A percentile compares a stretch with the other conserved stretches of the same genome.
These are phyloP conservation scores for Fusarium virguliforme DNA, from an alignment of 2,329 filamentous ascomycete genomes.

Conservation along the genomic window DNA sequence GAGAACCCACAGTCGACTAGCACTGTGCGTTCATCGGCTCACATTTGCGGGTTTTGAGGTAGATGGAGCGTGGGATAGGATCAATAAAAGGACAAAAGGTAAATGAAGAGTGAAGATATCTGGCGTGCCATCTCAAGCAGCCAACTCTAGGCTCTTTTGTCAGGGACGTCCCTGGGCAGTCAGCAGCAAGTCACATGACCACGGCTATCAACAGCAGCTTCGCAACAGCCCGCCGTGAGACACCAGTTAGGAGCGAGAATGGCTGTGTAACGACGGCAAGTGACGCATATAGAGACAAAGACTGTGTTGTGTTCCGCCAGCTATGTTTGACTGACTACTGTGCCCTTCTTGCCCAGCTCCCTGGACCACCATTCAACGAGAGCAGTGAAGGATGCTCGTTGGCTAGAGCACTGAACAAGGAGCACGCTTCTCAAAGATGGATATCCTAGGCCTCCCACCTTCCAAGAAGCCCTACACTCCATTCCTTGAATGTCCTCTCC, in stretches of 20 bases:
- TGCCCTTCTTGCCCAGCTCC: background rate
- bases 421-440: background rate
- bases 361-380: background rate
- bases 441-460: slow-evolving; percentile 51
- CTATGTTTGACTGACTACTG: background rate
- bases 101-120: background rate
- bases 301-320: background rate
- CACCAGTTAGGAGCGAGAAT: too few species aligned
- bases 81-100: background rate
- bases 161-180: background rate
- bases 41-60: background rate
- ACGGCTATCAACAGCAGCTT: background rate
- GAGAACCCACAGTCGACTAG: background rate
- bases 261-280: background rate
- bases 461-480: slow-evolving; percentile 76
- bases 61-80: background rate
- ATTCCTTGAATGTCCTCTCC: slow-evolving; percentile 74
- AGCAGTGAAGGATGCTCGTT: background rate
- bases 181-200: background rate
- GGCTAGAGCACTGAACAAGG: too few species aligned
- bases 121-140: background rate
- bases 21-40: background rate
- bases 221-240: too few species aligned
- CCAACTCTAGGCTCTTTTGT: background rate
- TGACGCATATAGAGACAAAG: background rate